Evolutionary conservation across 768 basidiomycete genomes (phyloP).

Genomic region (Chalciporus piperatus): DNA sequence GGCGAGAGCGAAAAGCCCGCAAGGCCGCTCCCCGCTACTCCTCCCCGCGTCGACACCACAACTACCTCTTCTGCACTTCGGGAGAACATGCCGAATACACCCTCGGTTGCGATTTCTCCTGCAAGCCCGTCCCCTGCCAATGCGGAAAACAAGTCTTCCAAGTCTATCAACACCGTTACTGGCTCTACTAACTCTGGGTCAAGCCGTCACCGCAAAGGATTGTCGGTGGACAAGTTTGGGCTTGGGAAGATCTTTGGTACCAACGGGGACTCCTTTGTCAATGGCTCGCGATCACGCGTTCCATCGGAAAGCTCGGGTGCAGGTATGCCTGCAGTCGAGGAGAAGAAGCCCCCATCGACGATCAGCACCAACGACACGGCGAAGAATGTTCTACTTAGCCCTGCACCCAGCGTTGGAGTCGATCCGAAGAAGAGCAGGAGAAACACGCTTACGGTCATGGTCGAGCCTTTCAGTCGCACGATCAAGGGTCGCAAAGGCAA

Average conservation of each 20-base stretch:
- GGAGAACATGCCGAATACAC: conserved; percentile 28
- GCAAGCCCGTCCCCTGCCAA: conserved; percentile 39
- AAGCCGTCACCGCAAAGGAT: conserved; percentile 60
- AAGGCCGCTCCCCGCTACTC: conserved; percentile 32
- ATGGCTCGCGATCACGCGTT: conserved; percentile 38
- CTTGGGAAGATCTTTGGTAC: conserved; percentile 71
- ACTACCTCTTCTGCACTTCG: conserved; percentile 26
- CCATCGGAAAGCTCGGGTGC: conserved; percentile 40
- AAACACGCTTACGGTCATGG: conserved; percentile 87
- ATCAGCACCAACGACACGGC: conserved; percentile 16
- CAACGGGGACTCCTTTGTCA: conserved; percentile 31
- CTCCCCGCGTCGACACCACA: conserved; percentile 21
- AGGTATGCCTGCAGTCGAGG: conserved; percentile 18
- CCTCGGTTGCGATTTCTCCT: conserved; percentile 37
- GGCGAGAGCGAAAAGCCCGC: conserved; percentile 9
- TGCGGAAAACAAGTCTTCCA: conserved; percentile 27
- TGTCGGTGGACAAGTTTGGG: conserved; percentile 78
- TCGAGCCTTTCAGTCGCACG: conserved; percentile 65
- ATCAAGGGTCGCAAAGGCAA: conserved; percentile 37
- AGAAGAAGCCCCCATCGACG: conserved; percentile 13
- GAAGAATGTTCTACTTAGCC: conserved; percentile 36
- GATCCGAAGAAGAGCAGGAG: conserved; percentile 60
- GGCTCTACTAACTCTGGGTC: conserved; percentile 39
- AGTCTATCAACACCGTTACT: conserved; percentile 27
- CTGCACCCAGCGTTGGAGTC: conserved; percentile 27